Percentiles rank a stretch among this genome's conserved stretches.
Conservation (phyloP, 495 filamentous ascomycete genomes). For the Xylaria nigripes region DNA sequence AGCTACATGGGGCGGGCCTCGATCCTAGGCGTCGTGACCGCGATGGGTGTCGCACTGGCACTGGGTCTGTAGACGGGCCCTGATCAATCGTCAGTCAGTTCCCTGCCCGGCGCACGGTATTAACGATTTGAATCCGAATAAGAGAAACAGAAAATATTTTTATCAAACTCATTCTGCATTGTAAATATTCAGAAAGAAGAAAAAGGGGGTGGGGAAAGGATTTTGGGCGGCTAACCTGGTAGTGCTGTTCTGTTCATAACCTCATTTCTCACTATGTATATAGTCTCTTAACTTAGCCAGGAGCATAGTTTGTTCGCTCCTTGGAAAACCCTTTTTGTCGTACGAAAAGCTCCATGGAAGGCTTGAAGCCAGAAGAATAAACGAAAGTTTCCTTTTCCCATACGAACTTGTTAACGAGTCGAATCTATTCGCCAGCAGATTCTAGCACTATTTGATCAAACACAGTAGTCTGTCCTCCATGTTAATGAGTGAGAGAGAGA, state of each 20-base stretch:
- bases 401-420: background rate
- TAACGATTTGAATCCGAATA: background rate
- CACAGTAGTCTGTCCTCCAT: no score
- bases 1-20: constrained; percentile 13
- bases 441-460: no score
- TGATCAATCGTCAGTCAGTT: background rate
- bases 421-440: no score
- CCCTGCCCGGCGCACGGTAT: background rate
- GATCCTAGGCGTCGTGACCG: constrained; percentile 17
- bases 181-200: no score
- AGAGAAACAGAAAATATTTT: no score
- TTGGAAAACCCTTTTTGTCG: background rate
- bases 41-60: constrained; percentile 16
- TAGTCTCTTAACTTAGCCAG: constrained; percentile 3
- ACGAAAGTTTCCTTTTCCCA: background rate
- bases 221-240: background rate
- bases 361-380: background rate
- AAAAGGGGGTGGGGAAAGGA: no score
- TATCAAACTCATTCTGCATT: no score
- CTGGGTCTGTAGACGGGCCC: constrained; percentile 16
- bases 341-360: background rate
- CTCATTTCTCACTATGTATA: constrained; percentile 17
- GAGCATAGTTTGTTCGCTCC: background rate
- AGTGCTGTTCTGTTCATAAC: background rate
- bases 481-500: no score